These are phyloP conservation scores for Metarhizium anisopliae DNA, from an alignment of 2,329 filamentous ascomycete species.

Conservation along the genomic window DNA sequence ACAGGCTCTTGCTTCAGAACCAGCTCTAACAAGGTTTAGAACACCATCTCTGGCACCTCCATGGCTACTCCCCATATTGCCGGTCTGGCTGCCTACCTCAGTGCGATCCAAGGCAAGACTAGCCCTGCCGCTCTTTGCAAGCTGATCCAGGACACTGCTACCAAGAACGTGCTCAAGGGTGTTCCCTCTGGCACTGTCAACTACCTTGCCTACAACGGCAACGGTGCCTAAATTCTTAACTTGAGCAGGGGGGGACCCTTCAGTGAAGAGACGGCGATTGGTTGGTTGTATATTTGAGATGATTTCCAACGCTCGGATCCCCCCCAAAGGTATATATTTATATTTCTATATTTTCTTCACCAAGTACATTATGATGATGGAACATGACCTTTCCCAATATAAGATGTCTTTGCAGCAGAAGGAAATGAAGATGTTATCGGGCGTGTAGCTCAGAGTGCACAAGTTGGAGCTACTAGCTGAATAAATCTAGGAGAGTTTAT, in stretches of 20 bases:
- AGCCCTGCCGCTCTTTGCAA: slow-evolving; percentile 12
- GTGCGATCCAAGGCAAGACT: slow-evolving; percentile 28
- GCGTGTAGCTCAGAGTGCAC: no score
- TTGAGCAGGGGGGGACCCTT: not conserved
- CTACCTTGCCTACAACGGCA: slow-evolving; percentile 17
- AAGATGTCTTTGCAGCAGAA: no score
- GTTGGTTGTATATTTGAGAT: not conserved
- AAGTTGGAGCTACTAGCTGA: no score
- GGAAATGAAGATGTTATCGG: no score
- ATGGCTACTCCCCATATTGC: slow-evolving; percentile 19
- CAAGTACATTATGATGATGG: not conserved
- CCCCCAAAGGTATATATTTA: not conserved
- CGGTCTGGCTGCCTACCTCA: slow-evolving; percentile 24
- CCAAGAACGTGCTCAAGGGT: slow-evolving; percentile 14
- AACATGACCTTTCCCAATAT: no score
- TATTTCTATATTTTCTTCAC: not conserved
- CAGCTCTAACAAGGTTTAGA: slow-evolving; percentile 3
- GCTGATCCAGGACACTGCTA: slow-evolving; percentile 4
- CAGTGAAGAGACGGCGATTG: not conserved
- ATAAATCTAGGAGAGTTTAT: no score
- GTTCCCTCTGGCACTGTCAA: slow-evolving; percentile 14
- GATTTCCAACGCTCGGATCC: not conserved
- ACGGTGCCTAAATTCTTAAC: slow-evolving; percentile 1
- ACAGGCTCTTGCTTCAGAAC: not conserved
- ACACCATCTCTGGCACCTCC: slow-evolving; percentile 35